Percentiles rank a stretch among this genome's conserved stretches.
Evolutionary conservation across 1,284 basidiomycete species (phyloP).

Genomic region (Ustilago xerochloae): DNA sequence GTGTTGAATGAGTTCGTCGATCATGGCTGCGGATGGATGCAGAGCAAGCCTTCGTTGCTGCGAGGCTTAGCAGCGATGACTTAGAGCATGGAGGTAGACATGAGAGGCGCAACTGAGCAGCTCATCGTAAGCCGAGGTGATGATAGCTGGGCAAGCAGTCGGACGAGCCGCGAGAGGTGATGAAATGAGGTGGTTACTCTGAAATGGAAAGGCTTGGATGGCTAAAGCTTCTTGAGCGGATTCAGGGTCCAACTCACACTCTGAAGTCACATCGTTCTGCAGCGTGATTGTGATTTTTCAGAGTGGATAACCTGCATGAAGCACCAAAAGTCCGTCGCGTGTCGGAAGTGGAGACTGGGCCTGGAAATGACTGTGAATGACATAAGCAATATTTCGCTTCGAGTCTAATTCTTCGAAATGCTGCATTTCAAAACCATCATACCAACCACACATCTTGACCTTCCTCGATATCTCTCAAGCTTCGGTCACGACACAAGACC

Average conservation of each 20-base stretch:
- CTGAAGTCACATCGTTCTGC: background rate
- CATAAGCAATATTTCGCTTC: constrained; percentile 1
- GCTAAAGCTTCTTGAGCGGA: too few relatives aligned
- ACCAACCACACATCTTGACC: too few relatives aligned
- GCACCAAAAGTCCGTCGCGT: too few relatives aligned
- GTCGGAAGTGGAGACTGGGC: background rate
- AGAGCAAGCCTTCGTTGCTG: background rate
- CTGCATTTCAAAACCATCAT: too few relatives aligned
- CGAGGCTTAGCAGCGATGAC: background rate
- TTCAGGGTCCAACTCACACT: constrained; percentile 15
- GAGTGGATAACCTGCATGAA: background rate
- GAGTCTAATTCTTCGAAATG: constrained; percentile 4
- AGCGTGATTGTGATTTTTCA: background rate
- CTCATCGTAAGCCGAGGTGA: background rate
- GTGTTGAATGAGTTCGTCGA: constrained; percentile 81
- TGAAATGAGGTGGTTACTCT: background rate
- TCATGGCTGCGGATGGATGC: constrained; percentile 61
- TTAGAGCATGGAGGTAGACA: background rate
- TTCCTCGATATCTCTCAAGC: too few relatives aligned
- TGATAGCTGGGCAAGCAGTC: background rate
- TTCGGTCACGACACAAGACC: too few relatives aligned
- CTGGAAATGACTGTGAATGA: constrained; percentile 15
- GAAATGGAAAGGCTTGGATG: background rate
- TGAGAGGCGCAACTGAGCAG: background rate
- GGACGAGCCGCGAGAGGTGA: background rate